These are phyloP conservation scores for Wallacemonas rigidus DNA, from an alignment of 208 protist species.

Conservation along the genomic window DNA sequence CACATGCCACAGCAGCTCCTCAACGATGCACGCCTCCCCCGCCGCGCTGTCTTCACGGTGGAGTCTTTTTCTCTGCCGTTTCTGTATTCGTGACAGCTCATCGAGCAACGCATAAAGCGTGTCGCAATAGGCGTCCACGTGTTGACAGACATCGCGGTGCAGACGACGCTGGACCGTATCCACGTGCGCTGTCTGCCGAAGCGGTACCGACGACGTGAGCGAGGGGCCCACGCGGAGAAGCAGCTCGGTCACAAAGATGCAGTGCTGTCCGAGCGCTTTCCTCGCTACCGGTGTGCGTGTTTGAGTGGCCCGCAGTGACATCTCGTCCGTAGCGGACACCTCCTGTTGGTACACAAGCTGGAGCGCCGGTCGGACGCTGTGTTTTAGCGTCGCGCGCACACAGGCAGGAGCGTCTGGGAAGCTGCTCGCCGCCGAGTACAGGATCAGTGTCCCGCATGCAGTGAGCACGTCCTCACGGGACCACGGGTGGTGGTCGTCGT, in stretches of 20 bases:
- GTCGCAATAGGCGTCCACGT: neutral
- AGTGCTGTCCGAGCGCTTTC: neutral
- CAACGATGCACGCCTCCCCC: neutral
- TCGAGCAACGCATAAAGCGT: neutral
- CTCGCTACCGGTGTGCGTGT: neutral
- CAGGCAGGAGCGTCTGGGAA: neutral
- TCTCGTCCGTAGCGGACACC: too few relatives aligned
- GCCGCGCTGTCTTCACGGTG: too few relatives aligned
- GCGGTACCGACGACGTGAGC: neutral
- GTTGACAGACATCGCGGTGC: neutral
- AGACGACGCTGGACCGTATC: neutral
- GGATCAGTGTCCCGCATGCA: constrained; percentile 1
- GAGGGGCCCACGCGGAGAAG: constrained; percentile 5
- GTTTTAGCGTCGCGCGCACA: neutral
- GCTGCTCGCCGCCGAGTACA: neutral
- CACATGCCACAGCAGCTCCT: neutral
- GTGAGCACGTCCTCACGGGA: neutral
- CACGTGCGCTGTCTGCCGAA: neutral
- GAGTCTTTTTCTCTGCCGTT: too few relatives aligned
- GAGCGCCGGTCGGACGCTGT: neutral
- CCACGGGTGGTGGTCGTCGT: neutral
- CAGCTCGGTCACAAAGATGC: constrained; percentile 2
- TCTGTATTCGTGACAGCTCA: too few relatives aligned
- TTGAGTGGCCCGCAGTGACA: too few relatives aligned
- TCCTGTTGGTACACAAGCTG: neutral